Percentiles rank a stretch among this genome's conserved stretches.
Evolutionary conservation across 768 basidiomycete species (phyloP).

Genomic region (Phylloporus sp.): DNA sequence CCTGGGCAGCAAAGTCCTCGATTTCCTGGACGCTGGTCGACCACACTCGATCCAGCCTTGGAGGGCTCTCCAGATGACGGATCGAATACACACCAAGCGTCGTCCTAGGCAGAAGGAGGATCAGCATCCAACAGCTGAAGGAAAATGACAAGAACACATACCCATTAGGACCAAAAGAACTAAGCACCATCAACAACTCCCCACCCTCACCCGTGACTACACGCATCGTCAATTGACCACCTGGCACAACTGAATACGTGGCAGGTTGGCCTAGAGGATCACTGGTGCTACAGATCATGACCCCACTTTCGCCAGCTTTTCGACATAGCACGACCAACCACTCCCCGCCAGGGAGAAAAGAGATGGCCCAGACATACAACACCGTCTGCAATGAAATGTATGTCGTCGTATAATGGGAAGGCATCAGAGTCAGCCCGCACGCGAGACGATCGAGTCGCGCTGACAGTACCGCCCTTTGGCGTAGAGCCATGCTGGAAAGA

Average conservation of each 20-base stretch:
- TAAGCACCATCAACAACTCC: slow-evolving; percentile 1
- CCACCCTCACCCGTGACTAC: slow-evolving; percentile 1
- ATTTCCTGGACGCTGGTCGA: not conserved
- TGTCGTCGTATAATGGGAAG: not conserved
- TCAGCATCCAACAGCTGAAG: not conserved
- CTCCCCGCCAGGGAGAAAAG: slow-evolving; percentile 10
- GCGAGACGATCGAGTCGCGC: slow-evolving; percentile 6
- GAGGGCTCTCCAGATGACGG: not conserved
- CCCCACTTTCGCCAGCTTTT: not conserved
- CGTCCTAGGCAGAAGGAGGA: not conserved
- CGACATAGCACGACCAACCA: slow-evolving; percentile 9
- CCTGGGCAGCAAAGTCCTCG: not conserved
- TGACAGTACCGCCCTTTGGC: slow-evolving; percentile 2
- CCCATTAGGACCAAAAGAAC: slow-evolving; percentile 1
- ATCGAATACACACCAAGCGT: slow-evolving; percentile 2
- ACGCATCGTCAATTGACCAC: not conserved
- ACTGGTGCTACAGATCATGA: slow-evolving; percentile 5
- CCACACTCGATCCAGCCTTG: not conserved
- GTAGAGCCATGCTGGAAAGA: not conserved
- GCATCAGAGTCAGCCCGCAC: not conserved
- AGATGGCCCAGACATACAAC: slow-evolving; percentile 1
- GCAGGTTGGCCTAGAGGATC: not conserved
- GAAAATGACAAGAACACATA: not conserved
- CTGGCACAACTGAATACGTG: not conserved
- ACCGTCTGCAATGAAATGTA: not conserved